These are phyloP conservation scores for Nectriaceae sp. DNA, from an alignment of 2,329 filamentous ascomycete genomes.

Conservation along the genomic window DNA sequence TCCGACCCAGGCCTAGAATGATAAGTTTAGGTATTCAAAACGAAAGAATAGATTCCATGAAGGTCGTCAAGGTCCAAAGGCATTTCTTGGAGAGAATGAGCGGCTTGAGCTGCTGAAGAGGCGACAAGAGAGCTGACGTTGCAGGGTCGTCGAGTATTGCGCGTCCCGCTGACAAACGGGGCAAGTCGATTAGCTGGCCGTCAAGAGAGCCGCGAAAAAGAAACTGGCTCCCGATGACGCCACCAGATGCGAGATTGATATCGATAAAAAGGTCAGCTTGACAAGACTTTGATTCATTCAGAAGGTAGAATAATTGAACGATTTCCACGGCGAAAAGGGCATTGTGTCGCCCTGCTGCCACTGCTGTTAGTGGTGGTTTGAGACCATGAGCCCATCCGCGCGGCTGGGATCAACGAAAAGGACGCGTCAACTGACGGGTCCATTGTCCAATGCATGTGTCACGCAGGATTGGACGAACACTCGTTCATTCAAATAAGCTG, in stretches of 20 bases:
- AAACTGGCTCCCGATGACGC: neutral
- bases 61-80: neutral
- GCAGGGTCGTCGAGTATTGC: conserved; percentile 33
- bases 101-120: neutral
- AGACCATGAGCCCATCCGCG: neutral
- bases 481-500: too few species aligned
- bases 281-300: too few species aligned
- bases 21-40: neutral
- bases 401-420: neutral
- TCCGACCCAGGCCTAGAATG: neutral
- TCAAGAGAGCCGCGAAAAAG: neutral
- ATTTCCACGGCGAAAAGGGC: too few species aligned
- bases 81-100: neutral
- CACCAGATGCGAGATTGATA: neutral
- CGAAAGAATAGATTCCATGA: neutral
- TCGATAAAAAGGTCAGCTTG: too few species aligned
- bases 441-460: neutral
- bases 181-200: conserved; percentile 1
- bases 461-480: neutral
- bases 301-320: too few species aligned
- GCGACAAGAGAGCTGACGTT: conserved; percentile 29
- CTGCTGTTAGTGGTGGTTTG: too few species aligned
- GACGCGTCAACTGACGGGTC: neutral
- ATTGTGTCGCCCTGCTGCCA: too few species aligned
- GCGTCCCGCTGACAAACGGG: conserved; percentile 33